Evolutionary conservation across 2,329 filamentous ascomycete species (phyloP).

Genomic region (Corynespora cassiicola): DNA sequence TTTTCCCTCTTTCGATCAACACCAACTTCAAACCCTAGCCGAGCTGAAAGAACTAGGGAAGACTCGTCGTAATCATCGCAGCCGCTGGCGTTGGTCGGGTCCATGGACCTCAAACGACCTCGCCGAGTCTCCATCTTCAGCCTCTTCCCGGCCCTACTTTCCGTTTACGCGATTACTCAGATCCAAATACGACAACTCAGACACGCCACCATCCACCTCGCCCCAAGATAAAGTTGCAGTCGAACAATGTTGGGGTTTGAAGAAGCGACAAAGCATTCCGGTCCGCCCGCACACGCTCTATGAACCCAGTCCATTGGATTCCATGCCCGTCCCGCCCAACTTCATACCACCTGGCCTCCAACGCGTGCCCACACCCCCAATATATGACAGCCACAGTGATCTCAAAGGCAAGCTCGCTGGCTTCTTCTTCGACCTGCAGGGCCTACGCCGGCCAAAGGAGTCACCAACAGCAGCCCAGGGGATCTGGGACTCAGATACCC

Average conservation of each 20-base stretch:
- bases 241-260: too few species aligned
- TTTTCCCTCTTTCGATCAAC: constrained; percentile 5
- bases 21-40: constrained; percentile 12
- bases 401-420: constrained; percentile 37
- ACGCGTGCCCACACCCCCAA: constrained; percentile 34
- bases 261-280: too few species aligned
- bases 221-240: too few species aligned
- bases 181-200: neutral
- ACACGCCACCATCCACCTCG: neutral
- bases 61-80: constrained; percentile 12
- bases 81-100: constrained; percentile 27
- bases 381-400: constrained; percentile 26
- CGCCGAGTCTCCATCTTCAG: constrained; percentile 15
- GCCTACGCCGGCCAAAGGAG: constrained; percentile 12
- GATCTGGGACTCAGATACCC: constrained; percentile 43
- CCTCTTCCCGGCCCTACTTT: too few species aligned
- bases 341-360: constrained; percentile 35
- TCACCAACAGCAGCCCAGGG: constrained; percentile 19
- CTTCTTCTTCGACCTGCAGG: constrained; percentile 40
- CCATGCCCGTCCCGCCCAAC: constrained; percentile 21
- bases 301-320: too few species aligned
- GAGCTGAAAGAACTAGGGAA: constrained; percentile 24
- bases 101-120: constrained; percentile 17
- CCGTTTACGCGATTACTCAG: too few species aligned
- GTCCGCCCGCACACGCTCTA: too few species aligned